Conservation (phyloP, 768 basidiomycete genomes). For the Chalciporus pseudorubinellus region DNA sequence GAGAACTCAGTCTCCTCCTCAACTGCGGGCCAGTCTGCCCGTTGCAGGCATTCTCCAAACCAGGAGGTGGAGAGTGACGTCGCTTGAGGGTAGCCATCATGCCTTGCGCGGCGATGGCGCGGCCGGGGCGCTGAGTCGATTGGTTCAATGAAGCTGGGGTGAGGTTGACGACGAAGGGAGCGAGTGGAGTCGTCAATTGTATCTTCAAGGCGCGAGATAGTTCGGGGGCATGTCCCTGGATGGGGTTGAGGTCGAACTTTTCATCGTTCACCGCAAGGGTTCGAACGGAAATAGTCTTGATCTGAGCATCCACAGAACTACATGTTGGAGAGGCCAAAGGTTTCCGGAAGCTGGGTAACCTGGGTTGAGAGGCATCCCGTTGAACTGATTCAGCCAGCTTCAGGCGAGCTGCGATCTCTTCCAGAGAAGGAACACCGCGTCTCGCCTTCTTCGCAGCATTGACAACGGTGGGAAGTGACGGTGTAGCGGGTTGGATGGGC, state of each 20-base stretch:
- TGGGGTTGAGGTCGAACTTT: conserved; percentile 3
- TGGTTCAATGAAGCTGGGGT: conserved; percentile 52
- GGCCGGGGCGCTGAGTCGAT: conserved; percentile 49
- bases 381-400: conserved; percentile 25
- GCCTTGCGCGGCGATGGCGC: conserved; percentile 55
- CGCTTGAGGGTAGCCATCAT: conserved; percentile 67
- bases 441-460: conserved; percentile 6
- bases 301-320: conserved; percentile 19
- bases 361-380: conserved; percentile 20
- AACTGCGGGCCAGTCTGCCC: conserved; percentile 36
- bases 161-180: conserved; percentile 43
- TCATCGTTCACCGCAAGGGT: conserved; percentile 16
- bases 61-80: conserved; percentile 41
- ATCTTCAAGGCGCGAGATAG: conserved; percentile 43
- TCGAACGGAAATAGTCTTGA: conserved; percentile 38
- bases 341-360: conserved; percentile 35
- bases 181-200: conserved; percentile 47
- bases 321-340: conserved; percentile 7
- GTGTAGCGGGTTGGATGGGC: conserved; percentile 36
- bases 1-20: conserved; percentile 62
- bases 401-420: conserved; percentile 70
- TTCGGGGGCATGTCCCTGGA: conserved; percentile 1
- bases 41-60: conserved; percentile 10
- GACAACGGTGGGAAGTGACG: conserved; percentile 13
- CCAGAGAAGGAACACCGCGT: conserved; percentile 60